Base-by-base conservation (phyloP, 75 land plant genomes). In the Pseudotsuga menziesii region DNA sequence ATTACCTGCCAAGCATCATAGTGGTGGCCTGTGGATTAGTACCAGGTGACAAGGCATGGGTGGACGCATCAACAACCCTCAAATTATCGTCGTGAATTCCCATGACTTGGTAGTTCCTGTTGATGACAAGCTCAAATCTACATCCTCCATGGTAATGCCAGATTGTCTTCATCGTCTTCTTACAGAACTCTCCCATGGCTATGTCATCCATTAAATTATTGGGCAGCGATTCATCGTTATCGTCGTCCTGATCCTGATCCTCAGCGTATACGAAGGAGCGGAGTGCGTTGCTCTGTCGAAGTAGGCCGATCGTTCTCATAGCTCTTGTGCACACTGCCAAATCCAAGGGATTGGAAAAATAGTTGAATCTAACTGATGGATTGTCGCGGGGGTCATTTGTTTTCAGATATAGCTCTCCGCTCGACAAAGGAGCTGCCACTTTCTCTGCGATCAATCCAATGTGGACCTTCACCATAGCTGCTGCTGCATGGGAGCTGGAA, bases 301-400 rank as follows among this genome's bases (percentile, higher is more conserved):
- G 52, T 26, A 57, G 71, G 71, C 75, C 80, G 13, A 93, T 88
- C 17, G 62, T 75, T 56, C 59, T 69, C 27, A 93, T 69, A 17
- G 92, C 96, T 0, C 85, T 67, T n/a, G 82, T 89, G 74, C 98
- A 95, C 32, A 85, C 58, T 4, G 66, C 73, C 19, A 93, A 61
- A 69, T 95, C 98, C 52, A 67, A 61, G 11, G 89, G 85, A 7
- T 93, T 87, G 16, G 83, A 64, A 85, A 91, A 95, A 83, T 95
- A 95, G 83, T 95, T 95, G 89, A 95, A 95, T 2, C 82, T 87
- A 57, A 95, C 98, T 22, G 77, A 32, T 1, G 98, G 98, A 77
- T 93, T 93, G 25, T 88, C 92, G 58, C 77, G 74, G 4, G 93
- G 89, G 77, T 95, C 78, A 5, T 29, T 73, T 55, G 62, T 81